Base-by-base conservation (phyloP, 305 asterid species). In the Fraxinus latifolia region DNA sequence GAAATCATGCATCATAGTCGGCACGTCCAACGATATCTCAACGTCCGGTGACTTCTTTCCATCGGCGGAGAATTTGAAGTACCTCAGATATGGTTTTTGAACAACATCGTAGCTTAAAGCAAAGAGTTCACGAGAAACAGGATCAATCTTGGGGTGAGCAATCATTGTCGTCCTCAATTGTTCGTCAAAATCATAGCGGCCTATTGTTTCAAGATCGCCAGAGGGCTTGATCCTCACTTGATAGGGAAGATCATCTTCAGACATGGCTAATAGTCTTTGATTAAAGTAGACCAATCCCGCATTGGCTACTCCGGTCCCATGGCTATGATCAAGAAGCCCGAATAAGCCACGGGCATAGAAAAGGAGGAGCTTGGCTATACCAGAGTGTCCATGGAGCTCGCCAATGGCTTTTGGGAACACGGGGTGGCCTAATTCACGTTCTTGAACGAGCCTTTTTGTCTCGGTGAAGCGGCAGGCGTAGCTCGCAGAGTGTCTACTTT, bases 201-300 rank as follows among this genome's bases (percentile, higher is more conserved):
- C 44, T 12, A 72, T 0, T 72, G 76, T 72, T 72, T 72, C 44
- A 14, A 72, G 44, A 31, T 72, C 76, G 1, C 44, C 76, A 29
- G 37, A 29, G 25, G 76, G 4, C 1, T 29, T 72, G 44, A 72
- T 17, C 19, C 4, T 25, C 11, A 72, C 76, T 72, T 72, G 76
- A 11, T 72, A 72, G 27, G 76, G 76, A 14, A 72, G 44, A 72
- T 72, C 76, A 34, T 72, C 76, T 72, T 72, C 76, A 9, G 76
- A 72, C 76, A 72, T 72, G 44, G 76, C 76, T 19, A 72, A 34
- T 3, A 72, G 42, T 34, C 76, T 29, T 14, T 72, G 17, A 6
- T 72, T 72, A 29, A 72, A 72, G 44, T 72, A 72, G 27, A 72
- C 44, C 76, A 72, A 29, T 21, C 76, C 76, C 15, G 76, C 76